Percentiles rank a stretch among this genome's conserved stretches.
These are phyloP conservation scores for Penicillium occitanis DNA, from an alignment of 2,329 filamentous ascomycete genomes.

Conservation along the genomic window DNA sequence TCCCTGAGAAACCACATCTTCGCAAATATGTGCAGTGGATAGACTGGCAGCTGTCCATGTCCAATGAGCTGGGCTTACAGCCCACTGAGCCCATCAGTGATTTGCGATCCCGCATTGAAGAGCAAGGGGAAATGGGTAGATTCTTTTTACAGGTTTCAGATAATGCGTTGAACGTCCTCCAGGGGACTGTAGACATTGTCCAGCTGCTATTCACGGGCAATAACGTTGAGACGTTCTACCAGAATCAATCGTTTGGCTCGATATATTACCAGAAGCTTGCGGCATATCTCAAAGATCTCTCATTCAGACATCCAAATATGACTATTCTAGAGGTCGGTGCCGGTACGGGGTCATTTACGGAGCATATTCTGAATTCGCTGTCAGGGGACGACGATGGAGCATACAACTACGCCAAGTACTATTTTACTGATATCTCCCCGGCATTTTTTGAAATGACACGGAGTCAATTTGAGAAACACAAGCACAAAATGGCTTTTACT, in stretches of 20 bases:
- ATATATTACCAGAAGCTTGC: not conserved
- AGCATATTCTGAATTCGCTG: constrained; percentile 7
- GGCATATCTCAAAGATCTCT: not conserved
- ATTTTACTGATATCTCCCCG: constrained; percentile 28
- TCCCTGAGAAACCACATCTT: not conserved
- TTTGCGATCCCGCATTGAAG: not conserved
- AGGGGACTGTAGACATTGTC: not conserved
- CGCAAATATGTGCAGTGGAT: not conserved
- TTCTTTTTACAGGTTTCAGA: not conserved
- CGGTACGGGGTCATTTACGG: constrained; percentile 10
- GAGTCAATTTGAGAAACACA: constrained; percentile 7
- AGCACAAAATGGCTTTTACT: constrained; percentile 27
- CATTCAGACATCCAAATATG: constrained; percentile 27
- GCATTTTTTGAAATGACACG: constrained; percentile 24
- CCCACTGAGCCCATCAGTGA: not conserved
- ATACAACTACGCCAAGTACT: not conserved
- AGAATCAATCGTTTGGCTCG: not conserved
- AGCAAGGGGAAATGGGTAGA: not conserved
- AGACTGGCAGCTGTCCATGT: not conserved
- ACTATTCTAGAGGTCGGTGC: constrained; percentile 58
- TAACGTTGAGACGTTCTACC: not conserved
- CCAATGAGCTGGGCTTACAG: not conserved
- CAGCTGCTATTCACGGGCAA: not conserved
- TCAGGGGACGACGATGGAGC: not conserved
- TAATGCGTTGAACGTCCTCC: not conserved